These are phyloP conservation scores for Tylopilus intermedius DNA, from an alignment of 768 basidiomycete species.

Conservation along the genomic window DNA sequence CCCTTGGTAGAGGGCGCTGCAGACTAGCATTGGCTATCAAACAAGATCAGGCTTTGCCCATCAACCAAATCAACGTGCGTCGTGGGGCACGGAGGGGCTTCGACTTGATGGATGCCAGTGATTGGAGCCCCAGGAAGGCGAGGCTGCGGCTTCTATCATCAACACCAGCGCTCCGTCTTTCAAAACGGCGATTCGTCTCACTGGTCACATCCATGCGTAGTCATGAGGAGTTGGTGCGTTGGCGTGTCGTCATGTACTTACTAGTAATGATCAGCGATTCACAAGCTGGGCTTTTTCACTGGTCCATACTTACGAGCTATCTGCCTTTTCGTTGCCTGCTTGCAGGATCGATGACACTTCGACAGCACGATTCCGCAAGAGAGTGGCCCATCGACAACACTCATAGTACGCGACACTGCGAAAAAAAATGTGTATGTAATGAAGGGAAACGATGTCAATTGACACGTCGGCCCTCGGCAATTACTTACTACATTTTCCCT, in stretches of 20 bases:
- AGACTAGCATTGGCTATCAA: background rate
- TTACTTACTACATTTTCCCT: background rate
- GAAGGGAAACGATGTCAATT: too few species aligned
- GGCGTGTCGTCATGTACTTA: background rate
- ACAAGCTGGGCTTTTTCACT: background rate
- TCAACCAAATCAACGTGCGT: background rate
- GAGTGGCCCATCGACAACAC: background rate
- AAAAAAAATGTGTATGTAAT: background rate
- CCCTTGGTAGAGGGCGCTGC: background rate
- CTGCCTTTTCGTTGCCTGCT: background rate
- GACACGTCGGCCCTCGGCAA: background rate
- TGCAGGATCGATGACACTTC: background rate
- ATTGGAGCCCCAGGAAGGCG: background rate
- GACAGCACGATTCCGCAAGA: background rate
- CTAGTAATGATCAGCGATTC: background rate
- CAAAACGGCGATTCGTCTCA: slow-evolving; percentile 3
- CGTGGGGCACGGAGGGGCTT: background rate
- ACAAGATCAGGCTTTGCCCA: background rate
- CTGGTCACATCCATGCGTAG: background rate
- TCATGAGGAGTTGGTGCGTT: background rate
- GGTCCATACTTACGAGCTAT: background rate
- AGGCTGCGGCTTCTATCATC: background rate
- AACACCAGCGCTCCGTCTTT: background rate
- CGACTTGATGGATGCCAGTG: background rate
- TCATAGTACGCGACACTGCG: background rate